Conservation (phyloP, 1,284 basidiomycete species). For the Exobasidium rhododendri region DNA sequence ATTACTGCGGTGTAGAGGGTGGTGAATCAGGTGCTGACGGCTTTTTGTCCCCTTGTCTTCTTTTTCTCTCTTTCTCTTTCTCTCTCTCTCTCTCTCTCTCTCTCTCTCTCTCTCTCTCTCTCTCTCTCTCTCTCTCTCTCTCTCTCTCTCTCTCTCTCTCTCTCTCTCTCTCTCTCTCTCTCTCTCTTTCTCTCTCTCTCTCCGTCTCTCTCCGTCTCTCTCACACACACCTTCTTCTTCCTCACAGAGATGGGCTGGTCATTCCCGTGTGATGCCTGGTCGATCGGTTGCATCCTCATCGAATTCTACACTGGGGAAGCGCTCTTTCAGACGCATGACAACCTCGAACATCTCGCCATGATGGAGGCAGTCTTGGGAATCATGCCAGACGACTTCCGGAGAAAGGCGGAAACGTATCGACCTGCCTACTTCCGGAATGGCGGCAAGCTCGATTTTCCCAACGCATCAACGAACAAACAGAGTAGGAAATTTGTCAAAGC, state of each 20-base stretch:
- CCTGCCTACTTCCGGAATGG: constrained; percentile 86
- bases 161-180: no score
- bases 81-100: no score
- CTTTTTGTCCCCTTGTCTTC: no score
- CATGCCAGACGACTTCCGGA: constrained; percentile 78
- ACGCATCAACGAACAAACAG: constrained; percentile 76
- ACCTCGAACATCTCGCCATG: constrained; percentile 98
- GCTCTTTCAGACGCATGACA: constrained; percentile 97
- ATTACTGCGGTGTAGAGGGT: no score
- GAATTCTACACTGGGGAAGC: constrained; percentile 98
- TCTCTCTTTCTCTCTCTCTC: no score
- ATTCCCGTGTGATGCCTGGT: constrained; percentile 97
- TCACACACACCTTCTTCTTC: neutral
- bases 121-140: no score
- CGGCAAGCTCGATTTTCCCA: constrained; percentile 82
- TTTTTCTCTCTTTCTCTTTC: no score
- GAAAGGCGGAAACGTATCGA: constrained; percentile 62
- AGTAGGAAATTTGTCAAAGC: constrained; percentile 90
- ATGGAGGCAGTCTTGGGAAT: constrained; percentile 99
- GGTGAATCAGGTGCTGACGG: no score
- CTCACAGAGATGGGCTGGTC: constrained; percentile 75
- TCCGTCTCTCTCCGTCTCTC: no score
- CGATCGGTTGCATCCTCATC: constrained; percentile 95
- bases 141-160: no score
- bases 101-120: no score